Evolutionary conservation across 1,139 yeast species (phyloP).

Genomic region (Hemisphaericaspora xylanilytica): DNA sequence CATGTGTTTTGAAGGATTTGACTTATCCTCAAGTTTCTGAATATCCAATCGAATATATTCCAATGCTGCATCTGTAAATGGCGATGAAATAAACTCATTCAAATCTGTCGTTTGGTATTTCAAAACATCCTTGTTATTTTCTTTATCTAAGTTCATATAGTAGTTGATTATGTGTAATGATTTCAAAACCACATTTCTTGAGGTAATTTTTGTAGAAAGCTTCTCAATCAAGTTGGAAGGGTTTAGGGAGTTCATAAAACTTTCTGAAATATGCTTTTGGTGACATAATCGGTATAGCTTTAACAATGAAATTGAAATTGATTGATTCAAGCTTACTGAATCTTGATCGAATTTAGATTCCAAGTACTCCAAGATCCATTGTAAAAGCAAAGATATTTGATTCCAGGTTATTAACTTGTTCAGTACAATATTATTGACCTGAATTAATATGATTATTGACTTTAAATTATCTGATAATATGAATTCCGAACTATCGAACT

Average conservation of each 20-base stretch:
- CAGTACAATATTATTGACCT: slow-evolving; percentile 29
- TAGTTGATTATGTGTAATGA: slow-evolving; percentile 22
- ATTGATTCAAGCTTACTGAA: slow-evolving; percentile 15
- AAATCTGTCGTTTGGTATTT: slow-evolving; percentile 18
- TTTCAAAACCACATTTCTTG: slow-evolving; percentile 13
- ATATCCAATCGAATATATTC: slow-evolving; percentile 8
- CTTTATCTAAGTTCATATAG: slow-evolving; percentile 12
- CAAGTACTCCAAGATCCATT: slow-evolving; percentile 29
- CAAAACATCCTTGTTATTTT: slow-evolving; percentile 12
- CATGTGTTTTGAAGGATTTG: background rate
- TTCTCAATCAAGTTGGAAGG: slow-evolving; percentile 9
- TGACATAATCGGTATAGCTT: slow-evolving; percentile 22
- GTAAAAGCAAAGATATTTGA: slow-evolving; percentile 26
- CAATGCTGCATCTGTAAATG: slow-evolving; percentile 20
- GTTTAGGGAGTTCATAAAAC: slow-evolving; percentile 18
- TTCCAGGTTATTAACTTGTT: slow-evolving; percentile 28
- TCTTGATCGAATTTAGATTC: slow-evolving; percentile 7
- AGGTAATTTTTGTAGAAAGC: slow-evolving; percentile 5
- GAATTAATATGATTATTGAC: slow-evolving; percentile 30
- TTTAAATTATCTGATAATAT: slow-evolving; percentile 24
- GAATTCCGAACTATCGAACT: slow-evolving; percentile 11
- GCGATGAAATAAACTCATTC: slow-evolving; percentile 15
- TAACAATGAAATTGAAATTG: slow-evolving; percentile 25
- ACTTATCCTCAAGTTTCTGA: background rate
- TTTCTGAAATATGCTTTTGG: slow-evolving; percentile 18